phyloP scores from a whole-genome alignment of 1,284 basidiomycete genomes.

The Flammula alnicola region DNA sequence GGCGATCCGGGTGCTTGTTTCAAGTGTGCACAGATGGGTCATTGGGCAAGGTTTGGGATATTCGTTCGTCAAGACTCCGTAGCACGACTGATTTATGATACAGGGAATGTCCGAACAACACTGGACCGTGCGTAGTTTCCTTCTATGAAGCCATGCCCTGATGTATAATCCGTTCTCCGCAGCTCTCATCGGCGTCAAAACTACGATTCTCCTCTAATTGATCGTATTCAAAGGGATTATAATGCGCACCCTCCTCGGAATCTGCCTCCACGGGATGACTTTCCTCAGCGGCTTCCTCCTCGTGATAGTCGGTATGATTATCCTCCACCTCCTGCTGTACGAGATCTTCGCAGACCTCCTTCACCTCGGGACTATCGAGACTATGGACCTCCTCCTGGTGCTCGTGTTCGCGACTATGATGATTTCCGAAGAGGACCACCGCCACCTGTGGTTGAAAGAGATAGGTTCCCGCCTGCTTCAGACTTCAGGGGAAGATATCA shows the following conservation, averaged over 20 bases:
- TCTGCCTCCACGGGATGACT: slow-evolving; percentile 58
- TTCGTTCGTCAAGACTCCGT: slow-evolving; percentile 5
- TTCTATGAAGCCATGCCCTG: background rate
- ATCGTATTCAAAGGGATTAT: slow-evolving; percentile 61
- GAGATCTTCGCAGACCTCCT: slow-evolving; percentile 63
- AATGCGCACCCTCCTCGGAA: slow-evolving; percentile 40
- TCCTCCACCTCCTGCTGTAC: slow-evolving; percentile 47
- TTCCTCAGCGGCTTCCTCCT: slow-evolving; percentile 46
- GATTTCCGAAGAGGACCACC: slow-evolving; percentile 64
- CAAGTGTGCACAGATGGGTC: slow-evolving; percentile 79
- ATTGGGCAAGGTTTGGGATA: slow-evolving; percentile 78
- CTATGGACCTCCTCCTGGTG: slow-evolving; percentile 50
- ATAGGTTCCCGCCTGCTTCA: slow-evolving; percentile 44
- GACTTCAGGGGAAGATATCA: slow-evolving; percentile 55
- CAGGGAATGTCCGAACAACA: slow-evolving; percentile 76
- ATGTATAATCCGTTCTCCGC: slow-evolving; percentile 11
- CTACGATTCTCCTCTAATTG: slow-evolving; percentile 56
- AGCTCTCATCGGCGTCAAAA: slow-evolving; percentile 30
- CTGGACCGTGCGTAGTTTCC: slow-evolving; percentile 41
- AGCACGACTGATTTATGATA: slow-evolving; percentile 11
- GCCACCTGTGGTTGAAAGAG: slow-evolving; percentile 48
- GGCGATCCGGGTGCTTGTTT: slow-evolving; percentile 85
- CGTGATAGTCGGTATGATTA: slow-evolving; percentile 64
- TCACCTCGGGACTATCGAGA: slow-evolving; percentile 74
- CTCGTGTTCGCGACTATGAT: slow-evolving; percentile 65